Evolutionary conservation across 169 alveolate genomes (phyloP).

Genomic region (Pseudocohnilembus persalinus): DNA sequence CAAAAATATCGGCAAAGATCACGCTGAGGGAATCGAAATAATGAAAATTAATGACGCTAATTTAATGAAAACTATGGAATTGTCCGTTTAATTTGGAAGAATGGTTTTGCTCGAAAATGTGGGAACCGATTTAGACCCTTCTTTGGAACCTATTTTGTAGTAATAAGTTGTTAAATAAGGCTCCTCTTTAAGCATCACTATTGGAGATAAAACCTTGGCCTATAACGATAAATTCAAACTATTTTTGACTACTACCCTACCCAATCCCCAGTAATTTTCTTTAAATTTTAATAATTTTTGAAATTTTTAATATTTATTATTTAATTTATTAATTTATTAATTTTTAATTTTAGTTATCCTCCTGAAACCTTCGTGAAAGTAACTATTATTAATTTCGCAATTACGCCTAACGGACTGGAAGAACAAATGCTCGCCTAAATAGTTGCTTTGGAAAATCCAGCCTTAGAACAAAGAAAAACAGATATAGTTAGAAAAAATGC

Average conservation of each 20-base stretch:
- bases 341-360: constrained; percentile 7
- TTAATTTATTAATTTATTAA: no score
- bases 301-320: no score
- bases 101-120: constrained; percentile 92
- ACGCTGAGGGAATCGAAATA: constrained; percentile 86
- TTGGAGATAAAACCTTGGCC: constrained; percentile 90
- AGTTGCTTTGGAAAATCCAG: constrained; percentile 91
- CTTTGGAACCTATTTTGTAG: constrained; percentile 89
- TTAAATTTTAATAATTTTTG: constrained; percentile 85
- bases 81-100: constrained; percentile 92
- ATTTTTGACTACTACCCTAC: constrained; percentile 91
- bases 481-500: constrained; percentile 88
- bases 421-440: constrained; percentile 91
- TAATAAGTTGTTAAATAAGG: constrained; percentile 89
- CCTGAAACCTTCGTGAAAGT: constrained; percentile 67
- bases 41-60: constrained; percentile 86
- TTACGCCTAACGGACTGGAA: constrained; percentile 91
- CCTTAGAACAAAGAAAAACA: constrained; percentile 84
- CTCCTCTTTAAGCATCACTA: constrained; percentile 72
- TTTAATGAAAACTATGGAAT: constrained; percentile 85
- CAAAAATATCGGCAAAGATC: constrained; percentile 88
- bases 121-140: constrained; percentile 92
- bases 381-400: constrained; percentile 90
- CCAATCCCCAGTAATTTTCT: constrained; percentile 94
- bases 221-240: constrained; percentile 83